A percentile compares a stretch with the other conserved stretches of the same genome.
These are phyloP conservation scores for Kwoniella pini DNA, from an alignment of 768 basidiomycete genomes.

Conservation along the genomic window DNA sequence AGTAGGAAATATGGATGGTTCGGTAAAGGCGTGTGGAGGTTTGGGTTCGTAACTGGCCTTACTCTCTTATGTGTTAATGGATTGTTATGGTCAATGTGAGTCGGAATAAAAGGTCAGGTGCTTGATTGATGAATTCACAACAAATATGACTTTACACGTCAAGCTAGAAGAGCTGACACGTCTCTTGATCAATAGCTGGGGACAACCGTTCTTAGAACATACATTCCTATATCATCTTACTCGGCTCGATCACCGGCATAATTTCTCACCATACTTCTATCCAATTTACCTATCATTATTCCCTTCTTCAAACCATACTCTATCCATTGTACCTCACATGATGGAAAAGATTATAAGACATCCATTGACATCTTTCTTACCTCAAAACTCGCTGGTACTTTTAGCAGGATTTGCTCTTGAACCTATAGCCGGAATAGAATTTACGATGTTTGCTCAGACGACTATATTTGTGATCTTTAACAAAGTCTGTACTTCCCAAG, in stretches of 20 bases:
- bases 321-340: background rate
- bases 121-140: too few relatives aligned
- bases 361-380: slow-evolving; percentile 78
- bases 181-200: too few relatives aligned
- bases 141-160: too few relatives aligned
- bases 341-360: slow-evolving; percentile 57
- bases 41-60: slow-evolving; percentile 67
- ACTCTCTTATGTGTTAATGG: slow-evolving; percentile 68
- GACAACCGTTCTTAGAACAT: slow-evolving; percentile 84
- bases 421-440: slow-evolving; percentile 61
- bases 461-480: slow-evolving; percentile 91
- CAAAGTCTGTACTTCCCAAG: slow-evolving; percentile 97
- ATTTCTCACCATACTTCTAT: slow-evolving; percentile 98
- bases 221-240: slow-evolving; percentile 90
- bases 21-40: slow-evolving; percentile 61
- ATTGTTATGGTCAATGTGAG: slow-evolving; percentile 74
- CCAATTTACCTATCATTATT: slow-evolving; percentile 87
- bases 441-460: slow-evolving; percentile 92
- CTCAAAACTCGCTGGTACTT: slow-evolving; percentile 74
- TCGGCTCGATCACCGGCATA: slow-evolving; percentile 93
- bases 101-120: too few relatives aligned
- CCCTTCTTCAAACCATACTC: slow-evolving; percentile 19
- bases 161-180: too few relatives aligned
- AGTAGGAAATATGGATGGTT: slow-evolving; percentile 32
- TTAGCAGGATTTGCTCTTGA: slow-evolving; percentile 75